These are phyloP conservation scores for Calonectria pauciramosa DNA, from an alignment of 2,329 filamentous ascomycete species.

Conservation along the genomic window DNA sequence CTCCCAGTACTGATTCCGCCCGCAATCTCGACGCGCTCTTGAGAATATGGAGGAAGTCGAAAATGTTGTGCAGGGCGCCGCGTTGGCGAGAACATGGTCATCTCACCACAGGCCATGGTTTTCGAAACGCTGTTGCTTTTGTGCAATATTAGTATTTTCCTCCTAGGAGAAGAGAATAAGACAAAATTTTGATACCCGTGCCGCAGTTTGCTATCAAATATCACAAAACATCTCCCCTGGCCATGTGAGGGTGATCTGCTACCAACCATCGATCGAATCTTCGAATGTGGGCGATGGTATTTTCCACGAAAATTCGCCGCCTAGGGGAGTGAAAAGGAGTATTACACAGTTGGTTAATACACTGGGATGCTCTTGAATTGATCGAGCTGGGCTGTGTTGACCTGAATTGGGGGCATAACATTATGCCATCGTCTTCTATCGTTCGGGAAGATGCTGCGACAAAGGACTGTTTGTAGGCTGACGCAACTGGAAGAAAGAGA, in stretches of 20 bases:
- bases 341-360: neutral
- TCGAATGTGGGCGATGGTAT: neutral
- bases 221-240: neutral
- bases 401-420: neutral
- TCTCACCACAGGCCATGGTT: too few relatives aligned
- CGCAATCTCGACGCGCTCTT: too few relatives aligned
- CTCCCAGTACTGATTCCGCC: too few relatives aligned
- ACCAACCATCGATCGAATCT: neutral
- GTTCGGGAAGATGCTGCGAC: neutral
- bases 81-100: too few relatives aligned
- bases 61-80: too few relatives aligned
- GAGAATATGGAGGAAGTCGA: too few relatives aligned
- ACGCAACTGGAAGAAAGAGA: neutral
- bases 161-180: too few relatives aligned
- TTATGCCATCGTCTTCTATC: neutral
- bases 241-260: neutral
- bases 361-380: neutral
- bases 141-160: too few relatives aligned
- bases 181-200: too few relatives aligned
- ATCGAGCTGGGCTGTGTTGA: neutral
- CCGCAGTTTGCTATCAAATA: neutral
- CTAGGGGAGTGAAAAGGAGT: neutral
- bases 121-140: too few relatives aligned
- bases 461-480: neutral
- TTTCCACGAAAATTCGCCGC: neutral